Percentiles rank a stretch among this genome's conserved stretches.
phyloP scores from a whole-genome alignment of 2,329 filamentous ascomycete species.

The Colletotrichum cordylinicola region DNA sequence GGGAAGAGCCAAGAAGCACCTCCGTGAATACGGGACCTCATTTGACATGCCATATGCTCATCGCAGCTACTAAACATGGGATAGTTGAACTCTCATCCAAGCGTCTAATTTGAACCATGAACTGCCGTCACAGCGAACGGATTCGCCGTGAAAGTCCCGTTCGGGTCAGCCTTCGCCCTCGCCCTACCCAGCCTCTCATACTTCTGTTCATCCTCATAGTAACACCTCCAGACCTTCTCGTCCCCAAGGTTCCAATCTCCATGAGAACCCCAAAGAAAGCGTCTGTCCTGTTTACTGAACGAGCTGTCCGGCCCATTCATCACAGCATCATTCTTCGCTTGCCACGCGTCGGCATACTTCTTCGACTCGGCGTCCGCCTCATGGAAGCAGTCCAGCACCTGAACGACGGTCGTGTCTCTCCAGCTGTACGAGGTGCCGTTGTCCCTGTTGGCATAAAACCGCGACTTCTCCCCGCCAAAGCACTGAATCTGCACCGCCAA shows the following conservation, averaged over 20 bases:
- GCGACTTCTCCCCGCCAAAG: conserved; percentile 49
- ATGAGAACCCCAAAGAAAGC: conserved; percentile 45
- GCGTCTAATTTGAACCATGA: not conserved
- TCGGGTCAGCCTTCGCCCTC: conserved; percentile 36
- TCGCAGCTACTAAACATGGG: no score
- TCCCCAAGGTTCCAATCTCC: conserved; percentile 38
- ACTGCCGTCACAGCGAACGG: conserved; percentile 26
- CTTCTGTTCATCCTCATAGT: conserved; percentile 39
- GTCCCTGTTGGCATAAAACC: conserved; percentile 42
- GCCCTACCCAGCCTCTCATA: conserved; percentile 35
- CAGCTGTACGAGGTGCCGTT: conserved; percentile 55
- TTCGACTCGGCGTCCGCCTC: conserved; percentile 29
- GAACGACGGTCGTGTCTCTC: conserved; percentile 47
- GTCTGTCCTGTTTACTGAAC: conserved; percentile 41
- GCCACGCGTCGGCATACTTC: conserved; percentile 44
- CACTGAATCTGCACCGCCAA: conserved; percentile 51
- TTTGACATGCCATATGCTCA: no score
- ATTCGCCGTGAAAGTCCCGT: conserved; percentile 42
- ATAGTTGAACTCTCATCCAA: no score
- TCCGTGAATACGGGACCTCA: no score
- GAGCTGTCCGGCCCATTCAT: conserved; percentile 28
- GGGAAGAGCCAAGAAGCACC: no score
- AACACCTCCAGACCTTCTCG: conserved; percentile 35
- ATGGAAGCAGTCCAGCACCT: conserved; percentile 51
- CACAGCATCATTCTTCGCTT: conserved; percentile 43